These are phyloP conservation scores for Hypomyces perniciosus DNA, from an alignment of 2,329 filamentous ascomycete genomes.

Conservation along the genomic window DNA sequence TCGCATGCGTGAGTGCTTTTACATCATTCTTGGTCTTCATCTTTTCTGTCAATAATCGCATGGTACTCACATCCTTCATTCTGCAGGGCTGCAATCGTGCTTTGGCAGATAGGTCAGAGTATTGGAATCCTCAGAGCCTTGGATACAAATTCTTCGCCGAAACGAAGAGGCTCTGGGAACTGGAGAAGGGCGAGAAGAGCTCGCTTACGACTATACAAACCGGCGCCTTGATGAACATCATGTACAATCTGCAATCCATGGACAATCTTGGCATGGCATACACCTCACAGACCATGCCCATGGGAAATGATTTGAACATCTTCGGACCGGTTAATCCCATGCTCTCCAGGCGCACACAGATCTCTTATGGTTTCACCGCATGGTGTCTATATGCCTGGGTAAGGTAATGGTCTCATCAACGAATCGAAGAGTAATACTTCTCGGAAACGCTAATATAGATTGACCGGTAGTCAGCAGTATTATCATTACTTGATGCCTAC, in stretches of 20 bases:
- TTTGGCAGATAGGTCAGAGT: neutral
- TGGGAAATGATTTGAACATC: neutral
- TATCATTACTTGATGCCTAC: too few species aligned
- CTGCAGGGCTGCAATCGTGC: neutral
- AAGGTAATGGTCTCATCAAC: neutral
- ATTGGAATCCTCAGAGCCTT: constrained; percentile 9
- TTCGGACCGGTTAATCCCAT: too few species aligned
- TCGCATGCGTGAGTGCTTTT: constrained; percentile 5
- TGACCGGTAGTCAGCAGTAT: neutral
- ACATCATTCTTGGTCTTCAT: too few species aligned
- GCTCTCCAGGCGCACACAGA: neutral
- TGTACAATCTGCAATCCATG: constrained; percentile 1
- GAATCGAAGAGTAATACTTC: neutral
- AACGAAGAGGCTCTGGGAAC: constrained; percentile 8
- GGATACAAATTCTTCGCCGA: constrained; percentile 5
- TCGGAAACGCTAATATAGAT: neutral
- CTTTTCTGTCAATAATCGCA: too few species aligned
- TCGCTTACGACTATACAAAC: constrained; percentile 8
- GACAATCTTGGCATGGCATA: neutral
- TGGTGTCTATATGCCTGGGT: constrained; percentile 9
- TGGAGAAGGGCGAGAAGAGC: neutral
- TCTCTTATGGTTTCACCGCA: constrained; percentile 1
- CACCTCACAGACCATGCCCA: neutral
- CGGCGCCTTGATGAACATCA: constrained; percentile 4
- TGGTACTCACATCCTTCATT: too few species aligned